These are phyloP conservation scores for Porphyrellus sp. DNA, from an alignment of 1,284 basidiomycete genomes.

Conservation along the genomic window DNA sequence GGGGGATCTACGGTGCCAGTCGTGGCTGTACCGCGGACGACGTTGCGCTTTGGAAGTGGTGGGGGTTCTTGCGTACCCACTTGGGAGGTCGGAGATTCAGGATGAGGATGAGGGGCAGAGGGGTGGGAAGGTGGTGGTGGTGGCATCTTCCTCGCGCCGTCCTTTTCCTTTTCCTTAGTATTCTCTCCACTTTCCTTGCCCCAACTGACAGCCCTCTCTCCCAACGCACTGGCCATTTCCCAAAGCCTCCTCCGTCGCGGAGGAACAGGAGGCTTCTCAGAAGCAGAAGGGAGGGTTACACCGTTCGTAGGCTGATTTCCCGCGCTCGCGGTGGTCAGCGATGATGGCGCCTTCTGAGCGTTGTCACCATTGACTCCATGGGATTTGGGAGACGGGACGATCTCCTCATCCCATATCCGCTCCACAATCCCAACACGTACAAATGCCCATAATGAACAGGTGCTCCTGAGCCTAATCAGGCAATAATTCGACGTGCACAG, in stretches of 20 bases:
- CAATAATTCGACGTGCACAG: constrained; percentile 79
- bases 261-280: constrained; percentile 46
- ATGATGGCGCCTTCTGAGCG: neutral
- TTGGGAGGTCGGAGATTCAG: constrained; percentile 17
- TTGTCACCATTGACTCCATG: constrained; percentile 12
- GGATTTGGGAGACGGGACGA: constrained; percentile 37
- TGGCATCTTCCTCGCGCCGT: constrained; percentile 27
- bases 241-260: constrained; percentile 53
- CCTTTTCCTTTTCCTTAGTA: constrained; percentile 31
- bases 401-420: constrained; percentile 82
- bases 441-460: constrained; percentile 90
- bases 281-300: neutral
- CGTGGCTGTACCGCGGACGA: neutral
- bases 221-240: constrained; percentile 55
- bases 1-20: constrained; percentile 1
- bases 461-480: constrained; percentile 73
- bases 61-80: constrained; percentile 21
- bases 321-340: neutral
- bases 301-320: constrained; percentile 7
- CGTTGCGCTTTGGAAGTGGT: constrained; percentile 29
- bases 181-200: constrained; percentile 26
- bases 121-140: constrained; percentile 44
- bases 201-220: constrained; percentile 52
- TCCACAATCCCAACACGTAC: constrained; percentile 79
- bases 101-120: constrained; percentile 22